Evolutionary conservation across 1,139 yeast species (phyloP).

Genomic region (Magnusiomyces sp.): DNA sequence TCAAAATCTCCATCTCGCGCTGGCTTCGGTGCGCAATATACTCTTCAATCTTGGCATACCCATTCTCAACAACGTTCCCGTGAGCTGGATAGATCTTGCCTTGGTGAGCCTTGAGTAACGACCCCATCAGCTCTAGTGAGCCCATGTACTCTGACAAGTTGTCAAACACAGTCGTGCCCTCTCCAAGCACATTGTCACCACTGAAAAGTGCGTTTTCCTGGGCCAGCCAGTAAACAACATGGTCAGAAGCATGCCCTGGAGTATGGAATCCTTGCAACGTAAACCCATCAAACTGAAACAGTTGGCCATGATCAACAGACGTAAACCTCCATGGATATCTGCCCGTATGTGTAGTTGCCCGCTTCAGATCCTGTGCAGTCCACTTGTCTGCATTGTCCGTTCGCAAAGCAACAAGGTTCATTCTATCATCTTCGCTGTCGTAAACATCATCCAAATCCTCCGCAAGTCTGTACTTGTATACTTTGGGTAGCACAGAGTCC

Average conservation of each 20-base stretch:
- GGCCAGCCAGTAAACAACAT: constrained; percentile 29
- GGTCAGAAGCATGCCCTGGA: constrained; percentile 37
- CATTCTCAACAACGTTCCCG: constrained; percentile 31
- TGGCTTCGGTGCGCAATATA: constrained; percentile 31
- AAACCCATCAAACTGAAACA: constrained; percentile 28
- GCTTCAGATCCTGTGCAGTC: background rate
- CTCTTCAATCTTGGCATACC: constrained; percentile 25
- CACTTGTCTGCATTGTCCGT: background rate
- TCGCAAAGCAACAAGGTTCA: background rate
- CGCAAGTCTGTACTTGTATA: constrained; percentile 10
- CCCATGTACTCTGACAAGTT: constrained; percentile 29
- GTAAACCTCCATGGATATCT: constrained; percentile 12
- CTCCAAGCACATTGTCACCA: constrained; percentile 36
- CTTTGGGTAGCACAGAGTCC: constrained; percentile 6
- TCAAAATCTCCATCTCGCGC: constrained; percentile 30
- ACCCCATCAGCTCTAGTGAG: constrained; percentile 25
- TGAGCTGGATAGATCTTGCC: constrained; percentile 33
- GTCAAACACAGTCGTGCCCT: constrained; percentile 33
- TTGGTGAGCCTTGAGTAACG: constrained; percentile 6
- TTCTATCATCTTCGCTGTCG: background rate
- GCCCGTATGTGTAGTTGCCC: constrained; percentile 2
- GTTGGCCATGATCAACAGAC: constrained; percentile 25
- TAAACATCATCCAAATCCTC: too few relatives aligned
- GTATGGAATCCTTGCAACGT: constrained; percentile 28
- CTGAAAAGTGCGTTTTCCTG: constrained; percentile 32